Base-by-base conservation (phyloP, 2,329 filamentous ascomycete species). In the Botrytis pseudocinerea region DNA sequence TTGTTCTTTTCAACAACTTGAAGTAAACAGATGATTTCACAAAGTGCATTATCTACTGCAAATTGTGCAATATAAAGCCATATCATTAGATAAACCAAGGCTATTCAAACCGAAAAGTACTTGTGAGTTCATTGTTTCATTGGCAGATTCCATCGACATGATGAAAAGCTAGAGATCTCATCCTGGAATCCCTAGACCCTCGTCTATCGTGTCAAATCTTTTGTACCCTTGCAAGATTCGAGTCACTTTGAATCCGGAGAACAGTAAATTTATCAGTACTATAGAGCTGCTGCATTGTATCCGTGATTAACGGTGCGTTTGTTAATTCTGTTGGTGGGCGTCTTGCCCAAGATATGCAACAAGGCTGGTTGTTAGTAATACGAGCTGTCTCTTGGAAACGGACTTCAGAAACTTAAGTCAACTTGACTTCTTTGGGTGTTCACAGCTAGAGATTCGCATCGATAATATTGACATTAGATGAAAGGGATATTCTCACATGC, bases 331-430 rank as follows among this genome's bases (percentile, higher is more conserved):
- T 35, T 54, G 28, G n/a, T 54, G 18, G 42, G 2, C 25, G n/a
- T 51, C 8, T 40, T 66, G 48, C 28, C 35, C 18, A n/a, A 42
- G 48, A 42, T 42, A 68, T 68, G 65, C 65, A 68, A 25, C 35
- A 25, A 57, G 65, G 48, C 65, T 57, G 35, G 48, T 20, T 42
- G 65, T 68, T 32, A 32, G 48, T 57, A 42, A 68, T 22, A 68
- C 64, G 2, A 68, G 64, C 7, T 54, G n/a, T 40, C 2, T 40
- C 38, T 54, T 54, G 10, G 14, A 40, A 40, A 42, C 16, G 35
- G 28, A 16, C 14, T 54, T 25, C 64, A 40, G 25, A 40, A 42
- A 40, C 38, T 42, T 14, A 42, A 28, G 35, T 42, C 46, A 40
- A 54, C 25, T 68, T 28, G 64, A 68, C 35, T 68, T 54, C 35